Base-by-base conservation (phyloP, 176 grass and related monocot species). In the Areca catechu region DNA sequence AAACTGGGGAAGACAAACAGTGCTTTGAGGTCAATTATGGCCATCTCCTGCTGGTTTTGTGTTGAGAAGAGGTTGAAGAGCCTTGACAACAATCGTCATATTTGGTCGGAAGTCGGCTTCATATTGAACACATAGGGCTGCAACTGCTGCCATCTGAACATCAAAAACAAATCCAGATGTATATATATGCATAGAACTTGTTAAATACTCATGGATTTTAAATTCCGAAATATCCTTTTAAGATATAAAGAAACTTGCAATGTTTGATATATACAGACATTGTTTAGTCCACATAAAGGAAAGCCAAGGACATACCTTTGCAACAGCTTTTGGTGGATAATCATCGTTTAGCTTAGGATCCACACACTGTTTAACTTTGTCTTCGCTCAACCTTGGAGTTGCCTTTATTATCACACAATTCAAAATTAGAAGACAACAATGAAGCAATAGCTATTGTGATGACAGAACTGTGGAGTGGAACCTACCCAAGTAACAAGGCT, bases 401-500 rank as follows among this genome's bases (percentile, higher is more conserved):
- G 92, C 92, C 86, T 97, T 4, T 14, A 34, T 23, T 24, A 34
- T 4, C 9, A 3, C 10, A 12, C 14, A 12, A 43, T 12, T 43
- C 10, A 12, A 43, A 1, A 43, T 43, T 12, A 43, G 16, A 51
- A 5, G 25, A 15, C 17, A 58, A 4, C 1, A 24, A 48, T 19
- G 20, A 47, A 16, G 6, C 62, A 62, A 30, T 17, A 43, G 34
- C 7, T 2, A 12, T 43, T 28, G 5, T 28, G 27, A 28, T 28
- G 27, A 28, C 27, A 6, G 5, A 4, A 28, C 34, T 43, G 9
- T 14, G 15, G 5, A 14, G 12, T 19, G 48, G 21, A 48, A 30
- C 60, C 7, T 95, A 96, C 91, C 91, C 91, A 96, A 55, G 91
- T 96, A 58, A 96, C 91, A 52, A 96, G 69, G 71, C 91, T 96